These are phyloP conservation scores for Kwoniella mangroviensis DNA, from an alignment of 768 basidiomycete species.

Conservation along the genomic window DNA sequence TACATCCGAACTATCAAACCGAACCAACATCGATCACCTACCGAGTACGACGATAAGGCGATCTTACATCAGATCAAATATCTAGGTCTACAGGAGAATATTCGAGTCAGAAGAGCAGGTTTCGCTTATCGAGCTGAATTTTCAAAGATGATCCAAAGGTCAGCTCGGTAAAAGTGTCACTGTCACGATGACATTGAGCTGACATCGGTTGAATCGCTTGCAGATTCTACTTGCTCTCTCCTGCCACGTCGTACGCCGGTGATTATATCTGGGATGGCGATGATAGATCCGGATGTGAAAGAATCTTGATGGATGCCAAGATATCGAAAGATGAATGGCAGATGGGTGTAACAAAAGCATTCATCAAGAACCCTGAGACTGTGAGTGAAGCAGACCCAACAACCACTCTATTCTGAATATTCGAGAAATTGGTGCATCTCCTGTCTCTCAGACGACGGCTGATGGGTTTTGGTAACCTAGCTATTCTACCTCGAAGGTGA, in stretches of 20 bases:
- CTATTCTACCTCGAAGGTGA: conserved; percentile 97
- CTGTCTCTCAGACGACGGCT: not conserved
- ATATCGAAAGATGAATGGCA: conserved; percentile 98
- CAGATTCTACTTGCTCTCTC: conserved; percentile 90
- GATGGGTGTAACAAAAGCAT: conserved; percentile 97
- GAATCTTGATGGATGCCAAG: conserved; percentile 91
- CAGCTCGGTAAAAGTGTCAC: no score
- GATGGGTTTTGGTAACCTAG: conserved; percentile 58
- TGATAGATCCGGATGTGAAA: conserved; percentile 84
- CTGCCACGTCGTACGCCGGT: conserved; percentile 94
- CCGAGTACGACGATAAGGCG: conserved; percentile 92
- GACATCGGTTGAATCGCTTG: no score
- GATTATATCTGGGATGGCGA: conserved; percentile 97
- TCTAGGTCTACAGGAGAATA: conserved; percentile 96
- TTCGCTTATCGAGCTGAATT: conserved; percentile 99
- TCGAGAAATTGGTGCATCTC: no score
- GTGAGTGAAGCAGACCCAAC: conserved; percentile 75
- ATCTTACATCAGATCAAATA: conserved; percentile 99
- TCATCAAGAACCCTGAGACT: conserved; percentile 99
- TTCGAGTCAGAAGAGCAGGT: conserved; percentile 93
- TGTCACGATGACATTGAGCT: no score
- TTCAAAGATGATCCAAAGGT: conserved; percentile 96
- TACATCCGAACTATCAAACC: conserved; percentile 99
- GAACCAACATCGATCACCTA: conserved; percentile 89
- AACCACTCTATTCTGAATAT: no score